Conservation (phyloP, 768 basidiomycete species). For the Leccinellum rugosiceps region DNA sequence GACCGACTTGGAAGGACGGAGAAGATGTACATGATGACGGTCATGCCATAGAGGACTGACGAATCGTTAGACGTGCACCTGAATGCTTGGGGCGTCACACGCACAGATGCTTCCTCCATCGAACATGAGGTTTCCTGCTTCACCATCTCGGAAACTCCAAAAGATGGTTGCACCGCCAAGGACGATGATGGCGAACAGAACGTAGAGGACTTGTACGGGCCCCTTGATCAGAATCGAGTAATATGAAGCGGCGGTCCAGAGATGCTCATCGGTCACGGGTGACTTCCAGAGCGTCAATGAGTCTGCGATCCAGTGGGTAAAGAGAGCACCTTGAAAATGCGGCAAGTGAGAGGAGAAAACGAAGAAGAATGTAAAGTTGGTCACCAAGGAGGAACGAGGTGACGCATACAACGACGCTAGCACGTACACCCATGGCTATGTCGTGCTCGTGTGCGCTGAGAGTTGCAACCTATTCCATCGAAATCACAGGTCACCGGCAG, state of each 20-base stretch:
- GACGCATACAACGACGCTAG: slow-evolving; percentile 68
- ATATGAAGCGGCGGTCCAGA: slow-evolving; percentile 81
- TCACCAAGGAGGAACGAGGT: slow-evolving; percentile 80
- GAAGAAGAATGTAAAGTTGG: slow-evolving; percentile 7
- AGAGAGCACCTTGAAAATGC: slow-evolving; percentile 57
- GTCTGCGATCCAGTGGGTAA: slow-evolving; percentile 93
- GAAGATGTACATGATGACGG: slow-evolving; percentile 68
- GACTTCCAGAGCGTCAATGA: slow-evolving; percentile 87
- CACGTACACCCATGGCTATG: slow-evolving; percentile 62
- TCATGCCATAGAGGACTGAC: slow-evolving; percentile 71
- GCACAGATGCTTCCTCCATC: slow-evolving; percentile 86
- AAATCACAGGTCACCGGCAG: slow-evolving; percentile 16
- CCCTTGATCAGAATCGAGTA: slow-evolving; percentile 75
- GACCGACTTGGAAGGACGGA: slow-evolving; percentile 78
- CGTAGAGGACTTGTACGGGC: slow-evolving; percentile 52
- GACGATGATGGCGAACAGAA: slow-evolving; percentile 52
- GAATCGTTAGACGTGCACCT: neutral
- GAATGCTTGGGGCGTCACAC: slow-evolving; percentile 24
- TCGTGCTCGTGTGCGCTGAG: slow-evolving; percentile 7
- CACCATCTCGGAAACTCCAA: slow-evolving; percentile 73
- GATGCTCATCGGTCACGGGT: slow-evolving; percentile 77
- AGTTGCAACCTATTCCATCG: neutral
- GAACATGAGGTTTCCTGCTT: slow-evolving; percentile 87
- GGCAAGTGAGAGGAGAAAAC: neutral
- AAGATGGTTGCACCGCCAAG: slow-evolving; percentile 67